phyloP scores from a whole-genome alignment of 768 basidiomycete genomes.

The Wakefieldia striispora region DNA sequence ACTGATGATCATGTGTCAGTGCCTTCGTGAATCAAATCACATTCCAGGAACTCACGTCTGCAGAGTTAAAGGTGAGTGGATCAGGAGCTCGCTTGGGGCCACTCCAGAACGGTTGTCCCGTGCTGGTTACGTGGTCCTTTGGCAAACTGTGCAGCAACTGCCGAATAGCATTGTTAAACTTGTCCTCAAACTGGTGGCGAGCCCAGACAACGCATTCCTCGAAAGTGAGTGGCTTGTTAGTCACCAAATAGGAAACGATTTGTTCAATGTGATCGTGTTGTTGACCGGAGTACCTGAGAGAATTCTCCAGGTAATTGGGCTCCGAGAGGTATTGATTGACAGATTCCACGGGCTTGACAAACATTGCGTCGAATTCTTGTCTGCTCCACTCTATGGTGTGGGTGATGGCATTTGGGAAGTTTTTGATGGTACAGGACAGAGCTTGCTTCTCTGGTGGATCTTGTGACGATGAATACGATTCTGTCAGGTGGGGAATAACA shows the following conservation, averaged over 20 bases:
- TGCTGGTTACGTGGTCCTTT: slow-evolving; percentile 87
- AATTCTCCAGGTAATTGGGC: slow-evolving; percentile 90
- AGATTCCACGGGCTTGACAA: slow-evolving; percentile 90
- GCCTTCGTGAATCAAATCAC: not conserved
- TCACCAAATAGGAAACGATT: slow-evolving; percentile 85
- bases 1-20: slow-evolving; percentile 42
- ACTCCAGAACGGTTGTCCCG: slow-evolving; percentile 98
- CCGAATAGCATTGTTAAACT: slow-evolving; percentile 89
- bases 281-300: slow-evolving; percentile 88
- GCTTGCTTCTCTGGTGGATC: slow-evolving; percentile 98
- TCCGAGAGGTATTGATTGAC: slow-evolving; percentile 97
- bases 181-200: slow-evolving; percentile 89
- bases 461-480: slow-evolving; percentile 96
- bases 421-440: slow-evolving; percentile 96
- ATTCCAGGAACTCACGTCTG: slow-evolving; percentile 59
- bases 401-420: slow-evolving; percentile 96
- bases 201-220: slow-evolving; percentile 99
- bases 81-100: slow-evolving; percentile 98
- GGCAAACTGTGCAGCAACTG: slow-evolving; percentile 93
- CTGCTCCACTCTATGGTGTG: slow-evolving; percentile 99
- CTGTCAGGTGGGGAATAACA: slow-evolving; percentile 89
- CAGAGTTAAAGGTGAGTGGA: slow-evolving; percentile 79
- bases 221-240: slow-evolving; percentile 90
- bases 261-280: slow-evolving; percentile 88
- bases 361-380: slow-evolving; percentile 87